Base-by-base conservation (phyloP, 257 asterid species). In the Nicotiana paniculata region DNA sequence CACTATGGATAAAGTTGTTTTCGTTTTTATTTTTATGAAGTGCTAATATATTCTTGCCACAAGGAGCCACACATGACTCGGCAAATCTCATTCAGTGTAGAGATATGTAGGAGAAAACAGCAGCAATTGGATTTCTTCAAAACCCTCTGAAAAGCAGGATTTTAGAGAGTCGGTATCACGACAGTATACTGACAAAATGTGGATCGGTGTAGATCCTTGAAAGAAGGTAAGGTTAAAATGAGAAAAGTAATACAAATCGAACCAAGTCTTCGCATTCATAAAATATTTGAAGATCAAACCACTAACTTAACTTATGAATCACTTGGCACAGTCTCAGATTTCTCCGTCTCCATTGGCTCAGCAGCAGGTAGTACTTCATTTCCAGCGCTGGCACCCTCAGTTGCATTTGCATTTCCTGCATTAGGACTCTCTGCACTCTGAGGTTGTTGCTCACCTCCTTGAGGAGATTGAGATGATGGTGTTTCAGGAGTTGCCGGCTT, bases 281-380 rank as follows among this genome's bases (percentile, higher is more conserved):
- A 51, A 30, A 3, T 26, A 21, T 28, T 15, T 75, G 9, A 51
- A 51, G 63, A 51, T 26, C 26, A 75, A 63, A 80, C 59, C 75
- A 39, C 9, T 55, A 61, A 35, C 70, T 58, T 37, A 32, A 51
- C 66, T 86, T 77, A 87, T 7, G 85, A 81, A 3, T 84, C 58
- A 69, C 70, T 85, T 32, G 85, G 86, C 1, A 62, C 83, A 9
- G 88, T 30, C 83, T 90, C 97, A 0, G 93, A 11, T 61, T 90
- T 88, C 30, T 94, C 97, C 0, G 91, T 95, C 70, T 95, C 97
- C 97, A 95, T 93, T 30, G 97, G 91, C 83, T 91, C 97, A 7
- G 87, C 55, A 5, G 80, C 84, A 35, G 87, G 77, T 4, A 89
- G 89, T 66, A 9, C 92, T 70, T 86, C 96, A 75, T 24, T 51